Conservation (phyloP, 1,139 yeast species). For the Magnusiomyces tetraspermus region DNA sequence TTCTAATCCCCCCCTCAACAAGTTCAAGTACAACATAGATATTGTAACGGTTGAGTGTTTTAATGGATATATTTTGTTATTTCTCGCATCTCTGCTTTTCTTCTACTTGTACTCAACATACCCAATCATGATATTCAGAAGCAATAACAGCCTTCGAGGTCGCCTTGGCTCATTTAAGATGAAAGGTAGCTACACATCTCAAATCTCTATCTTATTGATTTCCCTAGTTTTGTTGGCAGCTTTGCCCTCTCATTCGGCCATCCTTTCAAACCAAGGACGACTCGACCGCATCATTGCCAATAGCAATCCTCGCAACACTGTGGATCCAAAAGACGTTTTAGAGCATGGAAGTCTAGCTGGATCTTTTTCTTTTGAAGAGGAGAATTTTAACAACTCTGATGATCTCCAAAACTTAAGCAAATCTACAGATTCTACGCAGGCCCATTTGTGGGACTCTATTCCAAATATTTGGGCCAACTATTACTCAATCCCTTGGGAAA, state of each 20-base stretch:
- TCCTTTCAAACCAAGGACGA: conserved; percentile 1
- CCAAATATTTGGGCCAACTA: conserved; percentile 17
- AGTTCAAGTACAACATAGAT: too few relatives aligned
- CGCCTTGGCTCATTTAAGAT: too few relatives aligned
- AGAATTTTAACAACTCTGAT: not conserved
- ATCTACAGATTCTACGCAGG: not conserved
- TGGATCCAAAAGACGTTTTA: not conserved
- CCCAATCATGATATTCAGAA: too few relatives aligned
- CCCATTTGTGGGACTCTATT: not conserved
- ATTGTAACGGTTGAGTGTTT: too few relatives aligned
- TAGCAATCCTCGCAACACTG: not conserved
- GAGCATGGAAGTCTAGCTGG: not conserved
- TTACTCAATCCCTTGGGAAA: conserved; percentile 19
- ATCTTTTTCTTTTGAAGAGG: not conserved
- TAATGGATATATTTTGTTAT: too few relatives aligned
- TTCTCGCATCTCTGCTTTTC: too few relatives aligned
- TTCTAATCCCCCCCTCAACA: too few relatives aligned
- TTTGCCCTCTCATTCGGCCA: not conserved
- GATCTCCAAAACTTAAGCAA: too few relatives aligned
- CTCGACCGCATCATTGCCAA: not conserved
- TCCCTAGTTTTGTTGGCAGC: not conserved
- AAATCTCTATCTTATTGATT: not conserved
- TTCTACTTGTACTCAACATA: too few relatives aligned
- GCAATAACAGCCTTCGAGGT: too few relatives aligned
- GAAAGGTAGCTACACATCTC: too few relatives aligned